These are phyloP conservation scores for Begonia fuchsioides DNA, from an alignment of 306 rosid genomes.

Conservation along the genomic window DNA sequence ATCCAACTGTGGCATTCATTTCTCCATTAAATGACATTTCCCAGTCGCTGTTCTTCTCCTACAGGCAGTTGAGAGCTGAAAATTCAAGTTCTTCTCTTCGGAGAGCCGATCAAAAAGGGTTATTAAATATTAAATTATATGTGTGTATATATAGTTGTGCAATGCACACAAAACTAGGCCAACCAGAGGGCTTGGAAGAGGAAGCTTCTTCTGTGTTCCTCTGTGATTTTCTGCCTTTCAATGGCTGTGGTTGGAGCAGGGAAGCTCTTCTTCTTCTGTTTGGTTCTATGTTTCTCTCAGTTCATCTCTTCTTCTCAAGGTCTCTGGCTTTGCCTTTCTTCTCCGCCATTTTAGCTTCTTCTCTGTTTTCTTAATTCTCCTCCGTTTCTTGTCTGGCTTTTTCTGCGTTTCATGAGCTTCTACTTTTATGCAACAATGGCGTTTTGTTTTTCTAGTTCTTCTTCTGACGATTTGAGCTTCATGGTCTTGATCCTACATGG, in stretches of 20 bases:
- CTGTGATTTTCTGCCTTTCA: conserved; percentile 23
- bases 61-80: not conserved
- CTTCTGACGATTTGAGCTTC: too few species aligned
- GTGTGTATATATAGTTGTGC: conserved; percentile 16
- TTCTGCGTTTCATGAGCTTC: not conserved
- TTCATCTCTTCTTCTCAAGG: conserved; percentile 10
- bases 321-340: not conserved
- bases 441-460: not conserved
- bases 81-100: not conserved
- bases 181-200: conserved; percentile 36
- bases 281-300: not conserved
- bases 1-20: conserved; percentile 58
- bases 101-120: not conserved
- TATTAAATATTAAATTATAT: too few species aligned
- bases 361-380: not conserved
- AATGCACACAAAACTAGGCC: conserved; percentile 55
- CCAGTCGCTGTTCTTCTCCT: conserved; percentile 11
- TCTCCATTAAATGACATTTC: conserved; percentile 40
- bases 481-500: not conserved
- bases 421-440: not conserved
- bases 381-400: not conserved
- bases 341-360: too few species aligned
- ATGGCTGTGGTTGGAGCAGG: conserved; percentile 38
- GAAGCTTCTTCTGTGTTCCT: conserved; percentile 23
- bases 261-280: conserved; percentile 28